Conservation (phyloP, 768 basidiomycete species). For the Amanita thiersii region DNA sequence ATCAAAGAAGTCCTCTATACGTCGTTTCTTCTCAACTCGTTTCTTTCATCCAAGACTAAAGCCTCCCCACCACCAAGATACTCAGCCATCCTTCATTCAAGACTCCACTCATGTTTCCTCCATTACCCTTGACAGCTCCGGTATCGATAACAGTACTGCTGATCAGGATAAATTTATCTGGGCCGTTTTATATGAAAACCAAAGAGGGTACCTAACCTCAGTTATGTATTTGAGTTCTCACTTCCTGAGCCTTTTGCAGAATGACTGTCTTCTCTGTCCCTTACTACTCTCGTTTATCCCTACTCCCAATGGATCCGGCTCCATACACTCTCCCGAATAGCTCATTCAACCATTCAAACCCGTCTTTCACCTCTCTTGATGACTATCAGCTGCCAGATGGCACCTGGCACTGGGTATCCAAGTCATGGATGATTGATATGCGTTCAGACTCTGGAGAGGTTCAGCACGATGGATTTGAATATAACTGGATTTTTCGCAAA, state of each 20-base stretch:
- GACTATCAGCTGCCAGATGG: conserved; percentile 75
- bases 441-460: conserved; percentile 66
- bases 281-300: conserved; percentile 60
- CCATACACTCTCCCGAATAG: conserved; percentile 59
- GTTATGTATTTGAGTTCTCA: too few relatives aligned
- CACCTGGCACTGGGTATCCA: conserved; percentile 75
- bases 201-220: conserved; percentile 48
- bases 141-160: conserved; percentile 16
- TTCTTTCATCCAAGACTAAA: neutral
- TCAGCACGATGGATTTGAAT: conserved; percentile 80
- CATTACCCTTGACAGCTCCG: conserved; percentile 25
- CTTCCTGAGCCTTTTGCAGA: conserved; percentile 17
- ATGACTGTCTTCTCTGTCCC: conserved; percentile 65
- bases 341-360: conserved; percentile 29
- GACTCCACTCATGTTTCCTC: conserved; percentile 2
- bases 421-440: conserved; percentile 86
- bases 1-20: too few relatives aligned
- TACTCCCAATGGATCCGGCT: conserved; percentile 66
- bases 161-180: conserved; percentile 57
- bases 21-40: too few relatives aligned
- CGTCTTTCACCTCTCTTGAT: conserved; percentile 47
- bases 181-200: conserved; percentile 78
- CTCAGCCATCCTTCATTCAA: too few relatives aligned
- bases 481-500: conserved; percentile 69
- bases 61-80: conserved; percentile 6